These are phyloP conservation scores for Amoebophrya sp. DNA, from an alignment of 169 alveolate genomes.

Conservation along the genomic window DNA sequence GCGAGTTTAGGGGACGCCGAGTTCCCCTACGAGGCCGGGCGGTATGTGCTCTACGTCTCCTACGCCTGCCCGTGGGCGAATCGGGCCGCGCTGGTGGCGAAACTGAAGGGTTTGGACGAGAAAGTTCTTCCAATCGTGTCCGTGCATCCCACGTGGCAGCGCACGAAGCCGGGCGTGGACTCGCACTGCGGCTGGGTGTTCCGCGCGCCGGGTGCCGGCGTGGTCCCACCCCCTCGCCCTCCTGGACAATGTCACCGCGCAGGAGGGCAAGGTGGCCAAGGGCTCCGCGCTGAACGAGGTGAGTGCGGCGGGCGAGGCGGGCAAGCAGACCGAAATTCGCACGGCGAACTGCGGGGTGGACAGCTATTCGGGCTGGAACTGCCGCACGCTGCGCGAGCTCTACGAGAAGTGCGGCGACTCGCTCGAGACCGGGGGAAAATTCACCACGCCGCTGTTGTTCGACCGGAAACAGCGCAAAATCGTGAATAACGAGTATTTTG, in stretches of 20 bases:
- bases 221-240: not conserved
- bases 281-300: no score
- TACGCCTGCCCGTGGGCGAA: not conserved
- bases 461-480: not conserved
- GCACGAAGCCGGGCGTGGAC: conserved; percentile 6
- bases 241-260: no score
- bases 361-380: not conserved
- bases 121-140: not conserved
- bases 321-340: not conserved
- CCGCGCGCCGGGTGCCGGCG: not conserved
- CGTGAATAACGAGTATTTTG: conserved; percentile 23
- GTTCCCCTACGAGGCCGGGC: not conserved
- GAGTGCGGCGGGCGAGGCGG: not conserved
- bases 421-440: not conserved
- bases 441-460: not conserved
- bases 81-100: not conserved
- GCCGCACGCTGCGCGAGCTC: conserved; percentile 23
- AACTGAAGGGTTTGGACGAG: not conserved
- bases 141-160: conserved; percentile 9
- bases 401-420: not conserved
- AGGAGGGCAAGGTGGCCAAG: no score
- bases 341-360: not conserved
- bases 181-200: not conserved
- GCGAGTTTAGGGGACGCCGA: not conserved
- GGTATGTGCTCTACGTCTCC: not conserved